A percentile compares a stretch with the other conserved stretches of the same genome.
Conservation (phyloP, 352 stramenopile species). For the Phytophthora pini region DNA sequence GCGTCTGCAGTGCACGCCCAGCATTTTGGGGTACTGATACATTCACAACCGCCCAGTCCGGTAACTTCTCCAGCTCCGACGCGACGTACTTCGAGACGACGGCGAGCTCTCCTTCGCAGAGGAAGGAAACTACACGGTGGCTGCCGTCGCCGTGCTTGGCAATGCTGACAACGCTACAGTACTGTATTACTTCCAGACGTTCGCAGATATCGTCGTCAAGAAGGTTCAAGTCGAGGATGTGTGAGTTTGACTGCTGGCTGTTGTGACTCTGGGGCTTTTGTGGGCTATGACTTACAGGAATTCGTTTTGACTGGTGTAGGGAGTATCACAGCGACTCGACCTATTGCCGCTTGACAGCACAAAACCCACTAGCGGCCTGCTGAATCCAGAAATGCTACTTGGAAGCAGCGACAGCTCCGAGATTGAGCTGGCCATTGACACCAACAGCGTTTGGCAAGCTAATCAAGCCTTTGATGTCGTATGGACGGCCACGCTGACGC, state of each 20-base stretch:
- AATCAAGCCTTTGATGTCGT: conserved; percentile 25
- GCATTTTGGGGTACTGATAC: conserved; percentile 16
- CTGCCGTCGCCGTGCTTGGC: conserved; percentile 50
- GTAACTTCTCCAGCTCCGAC: conserved; percentile 51
- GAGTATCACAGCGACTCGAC: conserved; percentile 44
- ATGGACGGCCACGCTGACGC: conserved; percentile 49
- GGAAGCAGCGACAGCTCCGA: conserved; percentile 53
- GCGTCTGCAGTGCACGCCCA: conserved; percentile 44
- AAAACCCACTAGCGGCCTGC: conserved; percentile 42
- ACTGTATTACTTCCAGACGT: conserved; percentile 62
- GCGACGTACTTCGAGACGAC: conserved; percentile 51
- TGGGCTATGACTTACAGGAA: conserved; percentile 2
- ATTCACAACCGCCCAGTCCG: conserved; percentile 37
- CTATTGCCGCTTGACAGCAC: conserved; percentile 54
- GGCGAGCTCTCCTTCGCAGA: conserved; percentile 40
- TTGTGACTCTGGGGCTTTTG: not conserved
- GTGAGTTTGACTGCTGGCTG: conserved; percentile 24
- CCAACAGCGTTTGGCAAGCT: conserved; percentile 38
- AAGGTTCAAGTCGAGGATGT: conserved; percentile 20
- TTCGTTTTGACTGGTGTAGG: conserved; percentile 16
- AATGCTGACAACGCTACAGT: conserved; percentile 43
- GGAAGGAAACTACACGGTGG: conserved; percentile 50
- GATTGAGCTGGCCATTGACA: conserved; percentile 43
- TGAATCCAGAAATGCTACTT: conserved; percentile 36
- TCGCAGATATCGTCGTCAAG: conserved; percentile 48